These are phyloP conservation scores for Antarctomyces pellizariae DNA, from an alignment of 495 filamentous ascomycete genomes.

Conservation along the genomic window DNA sequence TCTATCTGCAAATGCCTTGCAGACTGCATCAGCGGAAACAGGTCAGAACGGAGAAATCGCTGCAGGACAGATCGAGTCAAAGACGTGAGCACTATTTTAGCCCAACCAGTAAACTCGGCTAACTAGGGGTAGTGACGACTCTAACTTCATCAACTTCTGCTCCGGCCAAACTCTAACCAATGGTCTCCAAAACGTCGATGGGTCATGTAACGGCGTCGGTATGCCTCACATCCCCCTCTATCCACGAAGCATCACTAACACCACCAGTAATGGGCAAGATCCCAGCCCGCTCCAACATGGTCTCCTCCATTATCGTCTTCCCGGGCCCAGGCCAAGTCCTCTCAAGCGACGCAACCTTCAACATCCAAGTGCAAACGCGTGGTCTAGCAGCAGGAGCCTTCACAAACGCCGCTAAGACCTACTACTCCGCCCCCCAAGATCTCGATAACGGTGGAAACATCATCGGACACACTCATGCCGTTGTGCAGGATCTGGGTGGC, in stretches of 20 bases:
- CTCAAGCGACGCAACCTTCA: constrained; percentile 26
- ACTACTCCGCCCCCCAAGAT: constrained; percentile 45
- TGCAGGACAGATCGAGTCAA: constrained; percentile 28
- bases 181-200: constrained; percentile 33
- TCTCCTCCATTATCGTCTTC: constrained; percentile 36
- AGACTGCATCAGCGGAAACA: constrained; percentile 5
- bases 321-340: constrained; percentile 28
- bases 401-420: constrained; percentile 36
- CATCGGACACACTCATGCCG: constrained; percentile 50
- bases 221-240: constrained; percentile 23
- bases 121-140: constrained; percentile 16
- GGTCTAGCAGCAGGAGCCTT: constrained; percentile 43
- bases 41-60: constrained; percentile 9
- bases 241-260: constrained; percentile 1
- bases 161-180: constrained; percentile 43
- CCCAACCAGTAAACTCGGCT: constrained; percentile 1
- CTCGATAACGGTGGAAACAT: constrained; percentile 25
- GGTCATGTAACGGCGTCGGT: constrained; percentile 52
- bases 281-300: constrained; percentile 35
- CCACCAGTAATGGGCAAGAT: constrained; percentile 39
- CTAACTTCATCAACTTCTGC: constrained; percentile 54
- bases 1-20: constrained; percentile 5
- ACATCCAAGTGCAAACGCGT: constrained; percentile 29
- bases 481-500: constrained; percentile 36
- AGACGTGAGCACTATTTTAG: constrained; percentile 22